These are phyloP conservation scores for Cenchrus fungigraminus DNA, from an alignment of 176 grass and related monocot genomes.

Conservation along the genomic window DNA sequence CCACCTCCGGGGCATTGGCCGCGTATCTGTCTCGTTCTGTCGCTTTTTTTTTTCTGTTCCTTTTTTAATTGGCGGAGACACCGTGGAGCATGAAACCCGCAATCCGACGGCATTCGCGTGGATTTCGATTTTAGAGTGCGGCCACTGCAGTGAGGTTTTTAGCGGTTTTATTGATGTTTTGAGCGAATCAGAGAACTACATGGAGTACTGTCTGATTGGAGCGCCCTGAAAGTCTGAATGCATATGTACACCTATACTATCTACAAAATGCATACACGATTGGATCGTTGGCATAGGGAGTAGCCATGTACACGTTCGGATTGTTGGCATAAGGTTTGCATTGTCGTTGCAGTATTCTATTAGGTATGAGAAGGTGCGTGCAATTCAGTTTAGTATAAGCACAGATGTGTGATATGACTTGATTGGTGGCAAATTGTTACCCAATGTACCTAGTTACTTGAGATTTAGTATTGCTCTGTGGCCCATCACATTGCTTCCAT, in stretches of 20 bases:
- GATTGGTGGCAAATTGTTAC: neutral
- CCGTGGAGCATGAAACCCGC: neutral
- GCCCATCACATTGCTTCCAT: slow-evolving; percentile 8
- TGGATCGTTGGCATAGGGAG: neutral
- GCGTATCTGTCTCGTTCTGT: neutral
- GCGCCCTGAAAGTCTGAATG: neutral
- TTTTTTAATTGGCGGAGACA: neutral
- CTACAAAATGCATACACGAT: neutral
- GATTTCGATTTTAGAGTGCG: neutral
- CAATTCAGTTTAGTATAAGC: neutral
- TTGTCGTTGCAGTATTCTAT: neutral
- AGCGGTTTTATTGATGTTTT: neutral
- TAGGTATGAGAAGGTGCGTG: neutral
- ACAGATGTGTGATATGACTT: neutral
- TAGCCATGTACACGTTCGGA: neutral
- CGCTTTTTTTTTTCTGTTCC: neutral
- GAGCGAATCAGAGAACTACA: neutral
- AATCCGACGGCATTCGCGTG: slow-evolving; percentile 17
- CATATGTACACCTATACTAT: neutral
- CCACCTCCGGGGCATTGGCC: neutral
- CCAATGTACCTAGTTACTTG: neutral
- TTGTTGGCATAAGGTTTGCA: neutral
- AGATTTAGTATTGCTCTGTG: neutral
- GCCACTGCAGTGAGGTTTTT: neutral
- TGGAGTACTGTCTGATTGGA: neutral